Base-by-base conservation (phyloP, 495 filamentous ascomycete species). In the Lichina pygmaea region DNA sequence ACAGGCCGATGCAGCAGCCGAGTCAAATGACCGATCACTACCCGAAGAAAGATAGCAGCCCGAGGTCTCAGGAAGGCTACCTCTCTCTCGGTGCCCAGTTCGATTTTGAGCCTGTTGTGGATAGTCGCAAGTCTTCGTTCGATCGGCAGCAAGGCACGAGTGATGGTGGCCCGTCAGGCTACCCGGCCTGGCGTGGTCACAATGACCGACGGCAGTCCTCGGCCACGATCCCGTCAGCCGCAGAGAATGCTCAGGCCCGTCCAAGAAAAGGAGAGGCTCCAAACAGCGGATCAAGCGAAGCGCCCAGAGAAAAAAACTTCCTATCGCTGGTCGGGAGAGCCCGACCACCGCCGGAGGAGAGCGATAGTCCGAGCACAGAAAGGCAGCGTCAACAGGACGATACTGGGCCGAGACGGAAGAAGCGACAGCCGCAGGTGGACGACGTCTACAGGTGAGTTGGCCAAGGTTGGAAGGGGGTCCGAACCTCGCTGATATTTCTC, bases 361-460 rank as follows among this genome's bases (percentile, higher is more conserved):
- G 49, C 41, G 8, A 57, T 17, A 44, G 41, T 9, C 48, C 41
- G 49, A 46, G 15, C 13, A 44, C 46, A 2, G 50, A 52, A 8
- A 44, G 49, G 12, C 50, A 50, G 16, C 53, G 55, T 10, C 54
- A 51, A 45, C 41, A 41, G 8, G 55, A 55, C 13, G 51, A 54
- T 32, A 12, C 42, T 2, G 42, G 45, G 5, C 41, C 49, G 17
- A 47, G 41, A 32, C 38, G 34, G 15, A 47, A 41, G 16, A 37
- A 41, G 34, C 32, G 36, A 37, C 57, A 61, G 24, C 60, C 59
- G 24, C 54, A 56, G 24, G 51, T 60, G 40, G 49, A 55, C 33
- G 61, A 58, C 17, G 62, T 59, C 37, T 66, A 62, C 46, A 57
- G 55, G 62, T 65, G 52, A 55, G 60, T 62, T 31, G 11, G 11